Base-by-base conservation (phyloP, 2,329 filamentous ascomycete genomes). In the Pseudogymnoascus sp. region DNA sequence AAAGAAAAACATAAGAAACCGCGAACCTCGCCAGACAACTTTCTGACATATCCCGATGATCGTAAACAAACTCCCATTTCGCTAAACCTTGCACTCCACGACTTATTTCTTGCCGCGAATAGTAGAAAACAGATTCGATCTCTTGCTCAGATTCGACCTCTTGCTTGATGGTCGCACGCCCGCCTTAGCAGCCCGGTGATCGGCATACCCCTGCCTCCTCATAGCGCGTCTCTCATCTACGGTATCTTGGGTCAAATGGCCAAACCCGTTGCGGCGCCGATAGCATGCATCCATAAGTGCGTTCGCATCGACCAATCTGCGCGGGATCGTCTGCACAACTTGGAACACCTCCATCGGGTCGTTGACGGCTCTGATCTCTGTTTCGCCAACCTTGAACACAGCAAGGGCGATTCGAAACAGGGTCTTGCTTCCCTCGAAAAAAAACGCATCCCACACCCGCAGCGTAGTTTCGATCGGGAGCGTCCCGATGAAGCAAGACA, bases 321-420 rank as follows among this genome's bases (percentile, higher is more conserved):
- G 82, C 0, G 92, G 92, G 28, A 95, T 84, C 1, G 85, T 85
- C 75, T 97, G 92, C 26, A 97, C 91, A 2, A 95, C 85, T 69
- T 95, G 90, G 72, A 96, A 96, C 67, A 96, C 90, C 75, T 97
- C 92, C 85, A 95, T 95, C 0, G 91, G 89, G 68, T 96, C 92
- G 13, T 79, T 80, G 9, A 95, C 86, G 7, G 82, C 82, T 67
- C 86, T 83, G 68, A 97, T 94, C 66, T 94, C 86, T 5, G 76
- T 71, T 74, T 96, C 91, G 64, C 89, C 90, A 1, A 88, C 78
- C 73, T 96, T 96, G 80, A 97, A 96, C 62, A 96, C 88, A 30
- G 90, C 86, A 39, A 97, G 77, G 0, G 92, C 90, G 61, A 96
- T 89, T 55, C 92, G 89, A 76, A 96, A 97, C 5, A 97, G 82